phyloP scores from a whole-genome alignment of 163 green algal species.

The Prototheca cutis region DNA sequence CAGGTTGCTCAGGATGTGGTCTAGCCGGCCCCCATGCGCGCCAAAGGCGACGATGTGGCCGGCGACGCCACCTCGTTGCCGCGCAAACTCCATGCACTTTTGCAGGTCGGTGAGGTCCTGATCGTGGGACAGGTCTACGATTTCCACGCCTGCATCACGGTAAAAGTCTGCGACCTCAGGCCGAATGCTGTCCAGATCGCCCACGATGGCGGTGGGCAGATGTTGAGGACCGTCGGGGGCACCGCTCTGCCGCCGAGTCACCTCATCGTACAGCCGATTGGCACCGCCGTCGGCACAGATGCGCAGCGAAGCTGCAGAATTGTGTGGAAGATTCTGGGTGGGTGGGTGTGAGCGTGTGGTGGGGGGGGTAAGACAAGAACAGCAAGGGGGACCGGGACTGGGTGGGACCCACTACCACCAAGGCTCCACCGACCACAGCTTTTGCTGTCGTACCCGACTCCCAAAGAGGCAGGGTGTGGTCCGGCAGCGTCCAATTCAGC shows the following conservation, averaged over 20 bases:
- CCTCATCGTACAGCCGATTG: slow-evolving; percentile 63
- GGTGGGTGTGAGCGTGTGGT: neutral
- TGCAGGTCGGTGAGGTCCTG: slow-evolving; percentile 86
- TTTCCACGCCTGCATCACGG: slow-evolving; percentile 20
- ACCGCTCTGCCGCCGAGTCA: slow-evolving; percentile 20
- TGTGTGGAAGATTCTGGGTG: neutral
- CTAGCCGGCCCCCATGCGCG: slow-evolving; percentile 76
- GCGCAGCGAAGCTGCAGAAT: slow-evolving; percentile 33
- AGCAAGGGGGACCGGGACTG: neutral
- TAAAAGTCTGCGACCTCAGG: slow-evolving; percentile 71
- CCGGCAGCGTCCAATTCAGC: slow-evolving; percentile 53
- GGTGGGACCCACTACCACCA: too few relatives aligned
- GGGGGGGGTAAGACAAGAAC: neutral
- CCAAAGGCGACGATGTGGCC: slow-evolving; percentile 33
- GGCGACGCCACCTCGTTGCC: neutral
- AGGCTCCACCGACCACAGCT: neutral
- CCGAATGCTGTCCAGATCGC: slow-evolving; percentile 76
- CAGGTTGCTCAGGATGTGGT: slow-evolving; percentile 83
- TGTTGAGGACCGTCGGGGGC: neutral
- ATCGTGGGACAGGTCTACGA: slow-evolving; percentile 65
- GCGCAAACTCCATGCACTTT: slow-evolving; percentile 56
- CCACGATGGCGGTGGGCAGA: slow-evolving; percentile 65
- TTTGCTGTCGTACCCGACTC: slow-evolving; percentile 9
- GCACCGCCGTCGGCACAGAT: slow-evolving; percentile 75
- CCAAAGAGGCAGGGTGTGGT: slow-evolving; percentile 29